Percentiles rank a stretch among this genome's conserved stretches.
Evolutionary conservation across 1,284 basidiomycete genomes (phyloP).

Genomic region (Melampsora medusae): DNA sequence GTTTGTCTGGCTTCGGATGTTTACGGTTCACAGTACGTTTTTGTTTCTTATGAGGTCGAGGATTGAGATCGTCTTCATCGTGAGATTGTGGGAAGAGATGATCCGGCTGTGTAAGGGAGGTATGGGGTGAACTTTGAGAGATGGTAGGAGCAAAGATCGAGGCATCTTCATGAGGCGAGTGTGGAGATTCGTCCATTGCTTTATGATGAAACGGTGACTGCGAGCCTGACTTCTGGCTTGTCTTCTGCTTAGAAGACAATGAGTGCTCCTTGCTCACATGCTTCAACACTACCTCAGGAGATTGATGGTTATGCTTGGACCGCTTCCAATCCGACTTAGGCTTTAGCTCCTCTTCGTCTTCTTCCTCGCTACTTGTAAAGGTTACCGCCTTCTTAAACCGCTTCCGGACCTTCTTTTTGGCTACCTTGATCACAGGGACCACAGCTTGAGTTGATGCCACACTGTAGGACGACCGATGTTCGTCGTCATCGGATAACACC

Average conservation of each 20-base stretch:
- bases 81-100: too few relatives aligned
- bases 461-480: background rate
- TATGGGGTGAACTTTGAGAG: background rate
- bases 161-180: slow-evolving; percentile 7
- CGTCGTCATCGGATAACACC: slow-evolving; percentile 9
- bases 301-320: slow-evolving; percentile 45
- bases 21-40: background rate
- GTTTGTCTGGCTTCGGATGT: slow-evolving; percentile 53
- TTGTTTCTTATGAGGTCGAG: background rate
- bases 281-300: slow-evolving; percentile 52
- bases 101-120: background rate
- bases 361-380: slow-evolving; percentile 53
- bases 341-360: slow-evolving; percentile 51
- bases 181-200: background rate
- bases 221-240: background rate
- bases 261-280: background rate
- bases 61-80: slow-evolving; percentile 1
- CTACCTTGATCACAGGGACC: background rate
- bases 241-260: background rate
- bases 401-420: slow-evolving; percentile 18
- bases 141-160: background rate
- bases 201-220: background rate
- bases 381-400: slow-evolving; percentile 45
- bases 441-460: background rate
- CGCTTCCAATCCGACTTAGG: slow-evolving; percentile 49